These are phyloP conservation scores for Hansfordia pulvinata DNA, from an alignment of 2,329 filamentous ascomycete species.

Conservation along the genomic window DNA sequence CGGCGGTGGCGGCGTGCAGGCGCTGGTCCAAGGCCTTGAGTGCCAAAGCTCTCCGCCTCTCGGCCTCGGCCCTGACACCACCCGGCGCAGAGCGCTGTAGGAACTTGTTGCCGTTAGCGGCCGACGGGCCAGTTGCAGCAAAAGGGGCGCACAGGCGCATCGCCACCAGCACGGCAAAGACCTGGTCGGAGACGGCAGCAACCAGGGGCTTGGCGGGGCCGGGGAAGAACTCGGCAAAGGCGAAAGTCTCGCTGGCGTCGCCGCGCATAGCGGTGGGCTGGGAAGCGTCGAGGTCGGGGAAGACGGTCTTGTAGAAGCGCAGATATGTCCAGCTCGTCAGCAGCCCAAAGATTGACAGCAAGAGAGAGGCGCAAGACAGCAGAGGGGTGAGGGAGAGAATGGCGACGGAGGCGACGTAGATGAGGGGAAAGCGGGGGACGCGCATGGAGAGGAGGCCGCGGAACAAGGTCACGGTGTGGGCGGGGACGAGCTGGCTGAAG, in stretches of 20 bases:
- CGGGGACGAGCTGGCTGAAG: constrained; percentile 93
- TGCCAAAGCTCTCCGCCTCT: constrained; percentile 76
- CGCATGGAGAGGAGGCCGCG: constrained; percentile 79
- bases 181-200: constrained; percentile 54
- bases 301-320: constrained; percentile 78
- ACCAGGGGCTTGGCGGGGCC: constrained; percentile 68
- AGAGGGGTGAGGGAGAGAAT: constrained; percentile 44
- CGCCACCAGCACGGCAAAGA: constrained; percentile 65
- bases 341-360: constrained; percentile 71
- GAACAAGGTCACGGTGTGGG: constrained; percentile 92
- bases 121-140: constrained; percentile 64
- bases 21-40: constrained; percentile 87
- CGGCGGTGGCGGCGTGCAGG: constrained; percentile 63
- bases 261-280: constrained; percentile 57
- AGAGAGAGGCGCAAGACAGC: constrained; percentile 57
- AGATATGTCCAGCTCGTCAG: constrained; percentile 89
- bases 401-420: constrained; percentile 64
- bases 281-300: constrained; percentile 52
- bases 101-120: constrained; percentile 53
- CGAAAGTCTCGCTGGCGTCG: constrained; percentile 91
- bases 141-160: constrained; percentile 76
- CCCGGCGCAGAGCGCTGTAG: constrained; percentile 43
- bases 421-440: constrained; percentile 57
- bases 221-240: constrained; percentile 92
- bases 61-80: constrained; percentile 77